A percentile compares a stretch with the other conserved stretches of the same genome.
phyloP scores from a whole-genome alignment of 2,329 filamentous ascomycete species.

The Stylonectria norvegica region DNA sequence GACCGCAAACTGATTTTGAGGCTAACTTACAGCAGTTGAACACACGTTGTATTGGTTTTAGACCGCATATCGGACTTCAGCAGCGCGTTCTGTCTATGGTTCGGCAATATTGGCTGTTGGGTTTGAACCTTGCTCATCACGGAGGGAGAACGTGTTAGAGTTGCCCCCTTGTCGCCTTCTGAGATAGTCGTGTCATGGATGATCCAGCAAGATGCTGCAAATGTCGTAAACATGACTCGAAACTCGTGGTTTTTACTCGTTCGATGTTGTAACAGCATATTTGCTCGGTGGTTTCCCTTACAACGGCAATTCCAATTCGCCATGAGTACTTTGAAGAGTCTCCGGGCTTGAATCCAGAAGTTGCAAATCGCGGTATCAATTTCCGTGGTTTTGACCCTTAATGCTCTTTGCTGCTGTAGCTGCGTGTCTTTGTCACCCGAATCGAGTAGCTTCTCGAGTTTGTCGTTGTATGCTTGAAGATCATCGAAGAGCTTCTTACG shows the following conservation, averaged over 20 bases:
- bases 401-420: slow-evolving; percentile 5
- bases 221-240: slow-evolving; percentile 13
- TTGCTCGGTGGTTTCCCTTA: slow-evolving; percentile 16
- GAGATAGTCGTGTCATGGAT: neutral
- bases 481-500: slow-evolving; percentile 21
- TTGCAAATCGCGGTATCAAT: slow-evolving; percentile 18
- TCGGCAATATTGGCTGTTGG: too few species aligned
- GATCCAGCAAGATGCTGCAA: slow-evolving; percentile 4
- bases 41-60: too few species aligned
- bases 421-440: slow-evolving; percentile 16
- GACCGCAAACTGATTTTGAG: too few species aligned
- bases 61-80: too few species aligned
- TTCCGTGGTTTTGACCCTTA: neutral
- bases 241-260: slow-evolving; percentile 16
- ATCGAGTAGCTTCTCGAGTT: slow-evolving; percentile 19
- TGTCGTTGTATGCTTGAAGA: slow-evolving; percentile 19
- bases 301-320: slow-evolving; percentile 24
- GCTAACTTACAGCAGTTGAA: too few species aligned
- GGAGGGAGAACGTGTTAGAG: too few species aligned
- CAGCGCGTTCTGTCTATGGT: too few species aligned
- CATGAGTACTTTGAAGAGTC: slow-evolving; percentile 19
- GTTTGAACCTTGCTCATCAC: too few species aligned
- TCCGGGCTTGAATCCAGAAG: slow-evolving; percentile 25
- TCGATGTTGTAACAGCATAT: slow-evolving; percentile 24
- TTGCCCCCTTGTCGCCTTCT: neutral